These are phyloP conservation scores for Penicillium italicum DNA, from an alignment of 2,329 filamentous ascomycete genomes.

Conservation along the genomic window DNA sequence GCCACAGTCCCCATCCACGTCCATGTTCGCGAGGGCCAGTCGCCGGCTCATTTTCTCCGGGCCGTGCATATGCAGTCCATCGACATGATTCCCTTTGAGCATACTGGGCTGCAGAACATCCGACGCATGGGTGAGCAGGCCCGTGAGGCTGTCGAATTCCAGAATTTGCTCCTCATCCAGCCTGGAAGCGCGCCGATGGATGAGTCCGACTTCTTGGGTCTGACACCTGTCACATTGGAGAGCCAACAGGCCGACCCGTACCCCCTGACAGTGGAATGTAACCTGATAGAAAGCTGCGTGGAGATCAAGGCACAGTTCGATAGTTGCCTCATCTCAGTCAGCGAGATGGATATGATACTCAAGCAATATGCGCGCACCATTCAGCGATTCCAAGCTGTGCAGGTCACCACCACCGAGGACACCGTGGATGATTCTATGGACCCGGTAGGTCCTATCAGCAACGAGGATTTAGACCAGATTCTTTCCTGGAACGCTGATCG, in stretches of 20 bases:
- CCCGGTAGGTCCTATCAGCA: not conserved
- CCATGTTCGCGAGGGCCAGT: not conserved
- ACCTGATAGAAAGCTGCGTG: not conserved
- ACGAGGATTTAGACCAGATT: constrained; percentile 1
- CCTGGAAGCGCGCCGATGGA: not conserved
- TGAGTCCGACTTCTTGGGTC: not conserved
- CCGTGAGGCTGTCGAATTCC: not conserved
- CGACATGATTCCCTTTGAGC: constrained; percentile 1
- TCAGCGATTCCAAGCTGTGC: not conserved
- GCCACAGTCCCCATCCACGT: constrained; percentile 33
- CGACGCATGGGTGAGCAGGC: not conserved
- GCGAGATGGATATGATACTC: not conserved
- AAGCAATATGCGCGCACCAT: constrained; percentile 2
- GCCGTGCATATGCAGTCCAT: not conserved
- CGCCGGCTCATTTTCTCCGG: not conserved
- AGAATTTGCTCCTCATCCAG: constrained; percentile 3
- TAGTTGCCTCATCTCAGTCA: not conserved
- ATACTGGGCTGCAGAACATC: constrained; percentile 2
- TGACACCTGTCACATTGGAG: not conserved
- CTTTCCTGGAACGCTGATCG: not conserved
- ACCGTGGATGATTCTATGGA: not conserved
- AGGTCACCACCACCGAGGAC: not conserved
- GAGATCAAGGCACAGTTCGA: constrained; percentile 2
- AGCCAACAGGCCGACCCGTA: constrained; percentile 1
- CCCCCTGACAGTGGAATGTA: not conserved